These are phyloP conservation scores for Alloteropsis semialata DNA, from an alignment of 176 grass and related monocot genomes.

Conservation along the genomic window DNA sequence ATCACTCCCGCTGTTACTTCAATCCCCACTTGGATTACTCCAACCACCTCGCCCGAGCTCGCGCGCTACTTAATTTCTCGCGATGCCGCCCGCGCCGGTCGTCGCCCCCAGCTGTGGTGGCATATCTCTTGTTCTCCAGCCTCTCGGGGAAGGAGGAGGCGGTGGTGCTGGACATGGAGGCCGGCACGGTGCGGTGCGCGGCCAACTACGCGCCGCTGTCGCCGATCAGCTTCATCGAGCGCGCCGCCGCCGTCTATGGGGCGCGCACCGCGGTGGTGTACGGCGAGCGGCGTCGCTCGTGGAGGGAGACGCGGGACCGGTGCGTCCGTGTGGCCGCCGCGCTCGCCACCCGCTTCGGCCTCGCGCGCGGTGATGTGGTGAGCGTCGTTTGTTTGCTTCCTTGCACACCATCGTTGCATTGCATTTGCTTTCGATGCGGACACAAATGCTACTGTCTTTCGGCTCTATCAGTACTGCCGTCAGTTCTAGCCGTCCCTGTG, in stretches of 20 bases:
- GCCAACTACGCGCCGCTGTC: constrained; percentile 68
- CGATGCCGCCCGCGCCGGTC: neutral
- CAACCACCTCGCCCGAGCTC: neutral
- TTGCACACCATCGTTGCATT: no score
- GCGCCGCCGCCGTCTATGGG: constrained; percentile 59
- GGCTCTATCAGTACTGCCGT: no score
- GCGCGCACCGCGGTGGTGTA: constrained; percentile 36
- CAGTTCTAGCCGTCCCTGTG: no score
- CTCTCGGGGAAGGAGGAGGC: neutral
- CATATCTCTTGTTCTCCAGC: constrained; percentile 11
- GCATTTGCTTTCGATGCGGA: no score
- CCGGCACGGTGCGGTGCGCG: constrained; percentile 53
- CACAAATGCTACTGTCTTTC: no score
- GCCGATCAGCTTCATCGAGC: constrained; percentile 71
- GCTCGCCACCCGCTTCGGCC: constrained; percentile 38
- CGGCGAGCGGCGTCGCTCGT: constrained; percentile 37
- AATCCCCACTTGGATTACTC: constrained; percentile 8
- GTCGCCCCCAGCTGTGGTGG: neutral
- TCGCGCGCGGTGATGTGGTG: constrained; percentile 64
- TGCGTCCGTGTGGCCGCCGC: constrained; percentile 59
- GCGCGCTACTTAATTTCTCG: neutral
- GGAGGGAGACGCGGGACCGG: constrained; percentile 38
- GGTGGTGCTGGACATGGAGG: constrained; percentile 38
- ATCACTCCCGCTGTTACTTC: neutral
- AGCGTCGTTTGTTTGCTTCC: no score